Evolutionary conservation across 257 asterid species (phyloP), one percentile per base, ranked within the genome.

Genomic region (Solanum corneliomulleri): DNA sequence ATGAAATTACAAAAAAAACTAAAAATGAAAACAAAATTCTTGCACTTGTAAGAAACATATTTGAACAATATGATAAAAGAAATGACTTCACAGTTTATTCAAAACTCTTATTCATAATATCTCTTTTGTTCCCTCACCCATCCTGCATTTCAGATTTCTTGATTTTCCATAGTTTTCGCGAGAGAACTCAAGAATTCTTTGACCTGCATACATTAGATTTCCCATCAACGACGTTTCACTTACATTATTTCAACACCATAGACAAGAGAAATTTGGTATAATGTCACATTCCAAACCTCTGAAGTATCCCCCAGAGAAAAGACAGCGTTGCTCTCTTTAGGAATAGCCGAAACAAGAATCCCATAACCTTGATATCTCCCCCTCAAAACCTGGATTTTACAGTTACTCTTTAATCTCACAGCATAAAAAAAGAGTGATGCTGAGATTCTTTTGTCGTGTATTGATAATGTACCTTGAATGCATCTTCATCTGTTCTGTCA

Each of bases 401-500:
- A 41, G 8, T 2, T 20, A 45, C 44, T 31, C 31, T 27, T 85
- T 74, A 39, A 70, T 85, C 27, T 84, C 47, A 9, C 27, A 25
- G 41, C 77, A 70, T 8, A n/a, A 27, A 29, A 27, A 27, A 77
- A 45, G 1, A 7, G 64, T 20, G 21, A 76, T 9, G 83, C 8
- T 45, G 84, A 78, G 39, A 42, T 42, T 42, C 83, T 68, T 27
- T 23, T 15, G 3, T 44, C 2, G 64, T 78, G 33, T 45, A 27
- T 9, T 42, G 15, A 2, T 85, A 88, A 25, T 29, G 33, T 66
- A 95, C 99, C 99, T 93, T 93, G 91, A 97, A 97, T 58, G 98
- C 98, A 88, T 97, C 99, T 90, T 97, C 99, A 82, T 97, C 99
- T 20, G 98, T 94, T 68, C 92, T 90, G 86, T 96, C 99, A 85